A percentile compares a stretch with the other conserved stretches of the same genome.
These are phyloP conservation scores for Madurella fahalii DNA, from an alignment of 2,329 filamentous ascomycete species.

Conservation along the genomic window DNA sequence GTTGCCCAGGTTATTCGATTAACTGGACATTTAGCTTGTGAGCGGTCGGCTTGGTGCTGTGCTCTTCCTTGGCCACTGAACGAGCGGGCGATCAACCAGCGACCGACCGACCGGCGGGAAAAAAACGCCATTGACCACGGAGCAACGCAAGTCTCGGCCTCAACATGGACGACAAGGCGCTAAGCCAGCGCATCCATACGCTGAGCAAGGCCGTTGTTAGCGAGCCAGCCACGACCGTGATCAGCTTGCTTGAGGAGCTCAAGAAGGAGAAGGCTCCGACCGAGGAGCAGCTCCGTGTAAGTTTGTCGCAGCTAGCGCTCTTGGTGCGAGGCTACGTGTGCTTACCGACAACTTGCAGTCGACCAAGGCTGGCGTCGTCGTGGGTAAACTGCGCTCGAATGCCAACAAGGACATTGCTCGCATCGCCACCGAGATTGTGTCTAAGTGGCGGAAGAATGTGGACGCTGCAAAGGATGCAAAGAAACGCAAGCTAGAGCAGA, in stretches of 20 bases:
- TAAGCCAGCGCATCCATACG: slow-evolving; percentile 71
- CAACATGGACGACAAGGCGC: slow-evolving; percentile 75
- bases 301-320: slow-evolving; percentile 29
- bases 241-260: slow-evolving; percentile 71
- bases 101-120: not conserved
- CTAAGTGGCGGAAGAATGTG: slow-evolving; percentile 80
- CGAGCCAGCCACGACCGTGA: slow-evolving; percentile 67
- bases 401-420: slow-evolving; percentile 75
- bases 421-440: slow-evolving; percentile 76
- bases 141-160: not conserved
- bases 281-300: slow-evolving; percentile 80
- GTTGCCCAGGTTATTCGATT: too few relatives aligned
- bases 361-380: slow-evolving; percentile 85
- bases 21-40: too few relatives aligned
- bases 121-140: not conserved
- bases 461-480: slow-evolving; percentile 55
- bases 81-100: not conserved
- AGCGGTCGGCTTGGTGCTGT: not conserved
- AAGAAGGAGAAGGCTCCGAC: slow-evolving; percentile 78
- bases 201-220: slow-evolving; percentile 76
- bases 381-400: slow-evolving; percentile 76
- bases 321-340: not conserved
- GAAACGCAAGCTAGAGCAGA: slow-evolving; percentile 36
- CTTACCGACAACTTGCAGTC: slow-evolving; percentile 42
- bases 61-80: not conserved